Evolutionary conservation across 2,329 filamentous ascomycete genomes (phyloP).

Genomic region (Fusarium albosuccineum): DNA sequence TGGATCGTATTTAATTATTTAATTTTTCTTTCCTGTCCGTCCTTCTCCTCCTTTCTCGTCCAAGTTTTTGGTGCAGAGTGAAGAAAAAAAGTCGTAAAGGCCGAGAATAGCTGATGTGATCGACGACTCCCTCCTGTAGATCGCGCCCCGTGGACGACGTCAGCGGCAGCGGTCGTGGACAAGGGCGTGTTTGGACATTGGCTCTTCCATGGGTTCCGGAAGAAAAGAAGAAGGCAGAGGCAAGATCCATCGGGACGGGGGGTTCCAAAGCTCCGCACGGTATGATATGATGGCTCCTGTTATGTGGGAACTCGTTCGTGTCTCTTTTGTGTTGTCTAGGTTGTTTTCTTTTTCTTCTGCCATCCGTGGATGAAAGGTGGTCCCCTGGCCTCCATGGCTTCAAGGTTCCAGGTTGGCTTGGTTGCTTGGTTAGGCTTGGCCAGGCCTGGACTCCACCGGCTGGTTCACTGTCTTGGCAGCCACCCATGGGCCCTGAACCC

Average conservation of each 20-base stretch:
- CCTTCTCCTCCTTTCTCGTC: conserved; percentile 1
- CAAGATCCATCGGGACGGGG: conserved; percentile 16
- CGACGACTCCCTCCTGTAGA: conserved; percentile 33
- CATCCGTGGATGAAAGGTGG: conserved; percentile 16
- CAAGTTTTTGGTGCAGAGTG: conserved; percentile 32
- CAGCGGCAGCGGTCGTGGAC: conserved; percentile 16
- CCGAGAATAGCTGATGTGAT: conserved; percentile 28
- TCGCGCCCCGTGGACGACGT: conserved; percentile 29
- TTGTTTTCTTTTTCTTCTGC: not conserved
- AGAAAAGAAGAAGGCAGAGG: conserved; percentile 4
- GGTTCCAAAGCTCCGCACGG: conserved; percentile 1
- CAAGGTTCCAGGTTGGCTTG: not conserved
- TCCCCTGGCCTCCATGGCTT: conserved; percentile 19
- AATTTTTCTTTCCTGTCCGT: conserved; percentile 5
- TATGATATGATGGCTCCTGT: conserved; percentile 3
- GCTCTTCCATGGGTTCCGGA: conserved; percentile 10
- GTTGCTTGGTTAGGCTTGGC: not conserved
- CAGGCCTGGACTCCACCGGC: not conserved
- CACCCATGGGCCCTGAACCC: conserved; percentile 24
- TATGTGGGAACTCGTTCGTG: conserved; percentile 25
- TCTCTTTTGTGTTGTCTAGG: conserved; percentile 9
- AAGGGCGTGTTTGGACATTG: conserved; percentile 22
- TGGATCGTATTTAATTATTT: conserved; percentile 1
- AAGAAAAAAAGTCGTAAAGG: conserved; percentile 26
- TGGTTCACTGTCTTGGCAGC: too few relatives aligned